These are phyloP conservation scores for Syncephalis fuscata DNA, from an alignment of 371 early-diverging fungal genomes.

Conservation along the genomic window DNA sequence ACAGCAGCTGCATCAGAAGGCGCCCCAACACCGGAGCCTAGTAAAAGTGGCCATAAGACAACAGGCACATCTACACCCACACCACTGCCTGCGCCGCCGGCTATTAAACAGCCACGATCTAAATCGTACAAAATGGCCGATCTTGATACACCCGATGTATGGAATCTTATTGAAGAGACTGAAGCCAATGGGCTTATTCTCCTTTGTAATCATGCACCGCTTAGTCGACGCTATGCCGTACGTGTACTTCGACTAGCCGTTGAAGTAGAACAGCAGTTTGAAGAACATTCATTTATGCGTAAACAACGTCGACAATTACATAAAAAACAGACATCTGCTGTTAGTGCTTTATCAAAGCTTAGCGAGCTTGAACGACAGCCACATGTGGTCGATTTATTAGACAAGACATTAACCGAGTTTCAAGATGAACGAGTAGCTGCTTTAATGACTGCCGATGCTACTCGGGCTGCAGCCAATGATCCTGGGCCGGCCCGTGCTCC, in stretches of 20 bases:
- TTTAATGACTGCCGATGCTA: constrained; percentile 7
- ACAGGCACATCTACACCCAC: neutral
- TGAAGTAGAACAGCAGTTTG: constrained; percentile 23
- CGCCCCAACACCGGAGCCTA: neutral
- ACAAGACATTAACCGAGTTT: too few relatives aligned
- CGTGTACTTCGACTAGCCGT: constrained; percentile 37
- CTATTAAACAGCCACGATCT: neutral
- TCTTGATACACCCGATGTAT: constrained; percentile 20
- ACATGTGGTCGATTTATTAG: constrained; percentile 1
- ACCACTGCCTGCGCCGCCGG: too few relatives aligned
- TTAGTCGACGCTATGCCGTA: constrained; percentile 35
- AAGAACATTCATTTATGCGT: neutral
- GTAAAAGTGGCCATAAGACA: neutral
- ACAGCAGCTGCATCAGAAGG: constrained; percentile 1
- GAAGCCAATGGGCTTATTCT: constrained; percentile 61
- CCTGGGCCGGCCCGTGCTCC: constrained; percentile 22
- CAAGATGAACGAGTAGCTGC: too few relatives aligned
- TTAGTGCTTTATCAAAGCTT: neutral
- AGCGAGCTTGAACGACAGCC: constrained; percentile 6
- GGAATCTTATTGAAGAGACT: constrained; percentile 41
- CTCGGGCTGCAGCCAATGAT: constrained; percentile 9
- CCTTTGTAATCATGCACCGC: constrained; percentile 38
- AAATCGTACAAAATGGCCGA: constrained; percentile 6
- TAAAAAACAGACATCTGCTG: neutral
- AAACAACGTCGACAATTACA: neutral